A percentile compares a stretch with the other conserved stretches of the same genome.
Evolutionary conservation across 495 filamentous ascomycete species (phyloP).

Genomic region (Pyronema omphalodes): DNA sequence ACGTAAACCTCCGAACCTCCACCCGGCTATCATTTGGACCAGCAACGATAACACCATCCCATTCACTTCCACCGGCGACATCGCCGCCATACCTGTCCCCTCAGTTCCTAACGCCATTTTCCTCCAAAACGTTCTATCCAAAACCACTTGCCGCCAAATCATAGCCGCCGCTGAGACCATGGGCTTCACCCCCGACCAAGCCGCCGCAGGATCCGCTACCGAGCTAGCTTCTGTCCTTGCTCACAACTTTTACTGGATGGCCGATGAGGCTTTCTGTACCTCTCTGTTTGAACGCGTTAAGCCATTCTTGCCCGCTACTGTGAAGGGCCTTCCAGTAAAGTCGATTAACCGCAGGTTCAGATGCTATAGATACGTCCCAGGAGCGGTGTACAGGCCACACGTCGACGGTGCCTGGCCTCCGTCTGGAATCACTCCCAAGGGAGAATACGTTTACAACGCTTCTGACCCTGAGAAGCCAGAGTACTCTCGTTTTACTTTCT

Average conservation of each 20-base stretch:
- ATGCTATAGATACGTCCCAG: no score
- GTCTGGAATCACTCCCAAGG: no score
- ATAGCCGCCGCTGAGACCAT: slow-evolving; percentile 31
- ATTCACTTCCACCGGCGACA: slow-evolving; percentile 11
- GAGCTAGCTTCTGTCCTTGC: slow-evolving; percentile 30
- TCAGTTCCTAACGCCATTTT: slow-evolving; percentile 27
- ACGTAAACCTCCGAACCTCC: no score
- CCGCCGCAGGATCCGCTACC: slow-evolving; percentile 29
- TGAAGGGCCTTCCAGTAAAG: slow-evolving; percentile 26
- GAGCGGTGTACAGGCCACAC: no score
- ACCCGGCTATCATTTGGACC: background rate
- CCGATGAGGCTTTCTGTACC: slow-evolving; percentile 28
- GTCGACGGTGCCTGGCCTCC: no score
- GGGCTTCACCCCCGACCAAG: slow-evolving; percentile 31
- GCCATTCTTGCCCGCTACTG: slow-evolving; percentile 24
- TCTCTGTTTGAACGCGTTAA: slow-evolving; percentile 29
- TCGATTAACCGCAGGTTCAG: slow-evolving; percentile 32
- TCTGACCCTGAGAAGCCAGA: no score
- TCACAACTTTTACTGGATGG: slow-evolving; percentile 36
- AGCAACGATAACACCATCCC: slow-evolving; percentile 24
- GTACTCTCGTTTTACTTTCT: no score
- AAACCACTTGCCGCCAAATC: slow-evolving; percentile 29
- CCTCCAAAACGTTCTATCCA: slow-evolving; percentile 27
- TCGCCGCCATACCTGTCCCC: background rate
- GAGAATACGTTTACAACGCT: no score